These are phyloP conservation scores for Pyricularia sp. DNA, from an alignment of 2,329 filamentous ascomycete species.

Conservation along the genomic window DNA sequence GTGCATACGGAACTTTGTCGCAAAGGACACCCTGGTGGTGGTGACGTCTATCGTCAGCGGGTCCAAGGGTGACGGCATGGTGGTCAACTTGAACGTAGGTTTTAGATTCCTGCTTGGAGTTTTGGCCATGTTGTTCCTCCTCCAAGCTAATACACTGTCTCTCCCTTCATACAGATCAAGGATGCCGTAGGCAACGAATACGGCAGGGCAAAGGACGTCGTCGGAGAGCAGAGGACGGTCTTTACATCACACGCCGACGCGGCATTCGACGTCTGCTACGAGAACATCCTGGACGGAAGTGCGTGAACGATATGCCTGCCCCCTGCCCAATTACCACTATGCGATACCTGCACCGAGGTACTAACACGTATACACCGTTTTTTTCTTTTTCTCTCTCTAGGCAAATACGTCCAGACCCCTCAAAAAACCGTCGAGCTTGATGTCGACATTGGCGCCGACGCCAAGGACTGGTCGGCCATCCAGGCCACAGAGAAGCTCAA, in stretches of 20 bases:
- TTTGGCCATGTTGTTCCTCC: neutral
- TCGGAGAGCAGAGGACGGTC: conserved; percentile 83
- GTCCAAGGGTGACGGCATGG: conserved; percentile 82
- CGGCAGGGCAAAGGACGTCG: conserved; percentile 80
- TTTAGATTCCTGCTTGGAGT: neutral
- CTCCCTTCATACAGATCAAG: conserved; percentile 57
- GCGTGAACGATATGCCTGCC: conserved; percentile 27
- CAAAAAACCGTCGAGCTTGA: conserved; percentile 78
- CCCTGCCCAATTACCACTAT: neutral
- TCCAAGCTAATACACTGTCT: neutral
- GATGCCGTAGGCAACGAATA: conserved; percentile 96
- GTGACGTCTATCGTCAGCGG: conserved; percentile 86
- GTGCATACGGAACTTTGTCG: conserved; percentile 95
- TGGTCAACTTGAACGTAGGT: conserved; percentile 84
- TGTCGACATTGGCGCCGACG: conserved; percentile 92
- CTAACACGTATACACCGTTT: conserved; percentile 3
- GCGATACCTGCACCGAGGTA: neutral
- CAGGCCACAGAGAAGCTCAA: conserved; percentile 96
- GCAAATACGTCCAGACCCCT: conserved; percentile 32
- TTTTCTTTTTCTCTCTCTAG: conserved; percentile 3
- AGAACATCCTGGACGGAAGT: conserved; percentile 69
- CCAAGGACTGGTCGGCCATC: conserved; percentile 96
- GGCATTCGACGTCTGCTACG: conserved; percentile 93
- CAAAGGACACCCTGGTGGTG: conserved; percentile 85
- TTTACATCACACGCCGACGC: conserved; percentile 91